A percentile compares a stretch with the other conserved stretches of the same genome.
These are phyloP conservation scores for Porogramme epimiltina DNA, from an alignment of 1,284 basidiomycete genomes.

Conservation along the genomic window DNA sequence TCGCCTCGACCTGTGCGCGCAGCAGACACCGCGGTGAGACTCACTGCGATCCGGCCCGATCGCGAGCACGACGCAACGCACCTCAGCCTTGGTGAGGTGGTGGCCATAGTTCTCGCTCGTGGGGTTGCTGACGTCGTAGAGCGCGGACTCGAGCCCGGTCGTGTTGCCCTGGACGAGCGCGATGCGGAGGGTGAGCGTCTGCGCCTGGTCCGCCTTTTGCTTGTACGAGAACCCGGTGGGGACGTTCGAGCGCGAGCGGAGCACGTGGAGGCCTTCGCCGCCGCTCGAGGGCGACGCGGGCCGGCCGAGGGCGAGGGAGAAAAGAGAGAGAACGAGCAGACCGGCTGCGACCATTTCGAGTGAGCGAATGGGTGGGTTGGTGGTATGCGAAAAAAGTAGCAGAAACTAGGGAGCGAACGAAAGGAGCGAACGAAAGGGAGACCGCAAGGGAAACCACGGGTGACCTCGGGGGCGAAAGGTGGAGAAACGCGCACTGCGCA, in stretches of 20 bases:
- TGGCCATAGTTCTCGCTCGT: conserved; percentile 23
- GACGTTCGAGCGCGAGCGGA: conserved; percentile 18
- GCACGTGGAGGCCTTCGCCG: conserved; percentile 43
- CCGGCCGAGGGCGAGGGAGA: conserved; percentile 24
- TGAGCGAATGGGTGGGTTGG: too few relatives aligned
- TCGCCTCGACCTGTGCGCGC: conserved; percentile 36
- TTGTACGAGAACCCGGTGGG: conserved; percentile 24
- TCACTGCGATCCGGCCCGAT: background rate
- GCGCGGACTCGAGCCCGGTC: conserved; percentile 22
- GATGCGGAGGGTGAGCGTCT: conserved; percentile 26
- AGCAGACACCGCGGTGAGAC: conserved; percentile 16
- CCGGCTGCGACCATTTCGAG: conserved; percentile 27
- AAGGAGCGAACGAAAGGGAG: conserved; percentile 22
- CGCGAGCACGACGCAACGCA: background rate
- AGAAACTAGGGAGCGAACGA: conserved; percentile 12
- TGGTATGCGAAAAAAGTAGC: background rate
- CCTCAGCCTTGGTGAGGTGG: conserved; percentile 21
- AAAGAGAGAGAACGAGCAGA: conserved; percentile 25
- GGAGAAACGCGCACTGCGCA: conserved; percentile 5
- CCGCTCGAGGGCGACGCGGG: conserved; percentile 14
- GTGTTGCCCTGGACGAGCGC: conserved; percentile 29
- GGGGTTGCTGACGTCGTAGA: conserved; percentile 29
- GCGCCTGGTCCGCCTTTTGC: conserved; percentile 19
- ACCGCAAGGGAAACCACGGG: conserved; percentile 37
- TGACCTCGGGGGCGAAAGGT: conserved; percentile 45